phyloP scores from a whole-genome alignment of 2,329 filamentous ascomycete species.

The Alternaria viburni region DNA sequence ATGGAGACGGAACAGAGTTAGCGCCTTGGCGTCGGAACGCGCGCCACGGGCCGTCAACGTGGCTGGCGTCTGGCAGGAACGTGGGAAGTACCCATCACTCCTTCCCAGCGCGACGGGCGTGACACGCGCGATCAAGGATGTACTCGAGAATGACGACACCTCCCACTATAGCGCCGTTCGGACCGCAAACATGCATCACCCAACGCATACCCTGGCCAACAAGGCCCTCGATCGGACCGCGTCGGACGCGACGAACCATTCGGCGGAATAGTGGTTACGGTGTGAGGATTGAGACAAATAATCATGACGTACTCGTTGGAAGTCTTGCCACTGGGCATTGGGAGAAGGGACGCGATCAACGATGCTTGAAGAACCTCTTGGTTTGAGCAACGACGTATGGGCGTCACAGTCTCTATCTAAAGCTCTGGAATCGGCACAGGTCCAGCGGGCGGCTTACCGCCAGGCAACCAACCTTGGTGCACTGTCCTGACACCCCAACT shows the following conservation, averaged over 20 bases:
- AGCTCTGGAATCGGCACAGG: slow-evolving; percentile 1
- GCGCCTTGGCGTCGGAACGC: not conserved
- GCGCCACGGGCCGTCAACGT: not conserved
- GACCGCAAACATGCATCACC: not conserved
- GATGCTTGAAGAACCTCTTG: not conserved
- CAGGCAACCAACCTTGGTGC: not conserved
- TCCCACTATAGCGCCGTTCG: not conserved
- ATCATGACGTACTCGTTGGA: not conserved
- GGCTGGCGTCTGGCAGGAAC: not conserved
- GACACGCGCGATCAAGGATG: not conserved
- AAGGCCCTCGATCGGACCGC: not conserved
- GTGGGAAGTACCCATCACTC: not conserved
- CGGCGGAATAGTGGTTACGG: not conserved
- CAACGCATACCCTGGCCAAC: not conserved
- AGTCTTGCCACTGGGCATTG: not conserved
- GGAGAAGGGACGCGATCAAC: not conserved
- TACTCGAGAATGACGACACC: not conserved
- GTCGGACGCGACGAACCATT: not conserved
- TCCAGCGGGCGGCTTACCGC: not conserved
- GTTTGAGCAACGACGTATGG: not conserved
- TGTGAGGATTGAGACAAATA: not conserved
- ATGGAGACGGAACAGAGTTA: not conserved
- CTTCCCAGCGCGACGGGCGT: not conserved
- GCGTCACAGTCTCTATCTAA: not conserved
- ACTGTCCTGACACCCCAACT: not conserved